These are phyloP conservation scores for Tolypocladium tropicale DNA, from an alignment of 2,329 filamentous ascomycete genomes.

Conservation along the genomic window DNA sequence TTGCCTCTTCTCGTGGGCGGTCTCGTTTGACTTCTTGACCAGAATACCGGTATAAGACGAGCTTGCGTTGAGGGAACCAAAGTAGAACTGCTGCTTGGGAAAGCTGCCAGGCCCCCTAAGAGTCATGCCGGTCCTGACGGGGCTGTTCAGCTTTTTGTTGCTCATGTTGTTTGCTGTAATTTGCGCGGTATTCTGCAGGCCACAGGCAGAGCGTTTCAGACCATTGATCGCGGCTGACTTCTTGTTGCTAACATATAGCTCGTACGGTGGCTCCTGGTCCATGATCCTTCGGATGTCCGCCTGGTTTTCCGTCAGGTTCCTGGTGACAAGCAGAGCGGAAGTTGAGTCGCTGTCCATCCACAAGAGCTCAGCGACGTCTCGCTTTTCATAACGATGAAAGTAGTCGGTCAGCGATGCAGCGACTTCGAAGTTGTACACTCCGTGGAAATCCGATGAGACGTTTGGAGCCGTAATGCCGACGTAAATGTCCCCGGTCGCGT, in stretches of 20 bases:
- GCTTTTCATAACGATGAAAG: slow-evolving; percentile 54
- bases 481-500: slow-evolving; percentile 58
- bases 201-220: slow-evolving; percentile 73
- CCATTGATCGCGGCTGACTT: slow-evolving; percentile 54
- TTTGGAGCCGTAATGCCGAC: slow-evolving; percentile 66
- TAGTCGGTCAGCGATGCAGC: slow-evolving; percentile 71
- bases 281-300: slow-evolving; percentile 44
- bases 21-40: slow-evolving; percentile 46
- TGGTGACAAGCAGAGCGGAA: slow-evolving; percentile 69
- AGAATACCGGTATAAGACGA: slow-evolving; percentile 65
- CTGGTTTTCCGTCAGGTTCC: slow-evolving; percentile 55
- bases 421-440: slow-evolving; percentile 69
- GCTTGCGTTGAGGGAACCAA: slow-evolving; percentile 62
- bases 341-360: slow-evolving; percentile 79
- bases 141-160: slow-evolving; percentile 34
- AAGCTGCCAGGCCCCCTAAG: slow-evolving; percentile 53
- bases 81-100: slow-evolving; percentile 82
- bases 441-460: slow-evolving; percentile 46
- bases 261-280: slow-evolving; percentile 50
- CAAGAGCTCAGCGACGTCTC: slow-evolving; percentile 45
- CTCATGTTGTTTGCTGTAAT: slow-evolving; percentile 42
- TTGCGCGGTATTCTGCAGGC: slow-evolving; percentile 55
- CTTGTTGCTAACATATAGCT: slow-evolving; percentile 63
- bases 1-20: slow-evolving; percentile 29
- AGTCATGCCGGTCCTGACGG: slow-evolving; percentile 55